Conservation (phyloP, 202 grass and related monocot species). For the Hordeum pubiflorum region DNA sequence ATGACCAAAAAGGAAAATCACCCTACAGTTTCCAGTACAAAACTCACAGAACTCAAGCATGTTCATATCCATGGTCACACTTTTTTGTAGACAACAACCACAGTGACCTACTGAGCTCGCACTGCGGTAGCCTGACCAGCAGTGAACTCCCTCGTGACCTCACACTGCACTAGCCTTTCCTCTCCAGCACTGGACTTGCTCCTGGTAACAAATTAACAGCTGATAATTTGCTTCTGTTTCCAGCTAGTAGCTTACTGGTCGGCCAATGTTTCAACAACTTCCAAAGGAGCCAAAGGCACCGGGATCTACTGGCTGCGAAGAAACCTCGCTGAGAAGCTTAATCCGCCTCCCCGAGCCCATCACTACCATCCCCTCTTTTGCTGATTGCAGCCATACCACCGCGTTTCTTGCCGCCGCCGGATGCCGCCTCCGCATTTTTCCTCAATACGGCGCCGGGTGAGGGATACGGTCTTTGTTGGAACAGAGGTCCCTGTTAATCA, state of each 20-base stretch:
- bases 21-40: background rate
- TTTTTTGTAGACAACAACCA: background rate
- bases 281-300: background rate
- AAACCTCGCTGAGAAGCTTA: conserved; percentile 16
- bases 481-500: conserved; percentile 65
- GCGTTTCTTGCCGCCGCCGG: conserved; percentile 65
- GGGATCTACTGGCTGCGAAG: background rate
- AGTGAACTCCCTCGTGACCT: background rate
- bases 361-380: conserved; percentile 90
- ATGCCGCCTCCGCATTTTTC: conserved; percentile 85
- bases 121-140: background rate
- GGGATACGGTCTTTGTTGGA: conserved; percentile 93
- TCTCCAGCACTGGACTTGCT: background rate
- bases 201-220: background rate
- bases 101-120: background rate
- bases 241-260: background rate
- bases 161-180: background rate
- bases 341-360: conserved; percentile 91
- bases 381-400: conserved; percentile 61
- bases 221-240: background rate
- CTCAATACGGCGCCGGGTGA: conserved; percentile 84
- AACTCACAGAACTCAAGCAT: background rate
- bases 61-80: background rate
- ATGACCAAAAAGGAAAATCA: background rate
- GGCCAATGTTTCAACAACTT: background rate